Percentiles rank a stretch among this genome's conserved stretches.
Conservation (phyloP, 352 stramenopile genomes). For the Pythium myriotylum region DNA sequence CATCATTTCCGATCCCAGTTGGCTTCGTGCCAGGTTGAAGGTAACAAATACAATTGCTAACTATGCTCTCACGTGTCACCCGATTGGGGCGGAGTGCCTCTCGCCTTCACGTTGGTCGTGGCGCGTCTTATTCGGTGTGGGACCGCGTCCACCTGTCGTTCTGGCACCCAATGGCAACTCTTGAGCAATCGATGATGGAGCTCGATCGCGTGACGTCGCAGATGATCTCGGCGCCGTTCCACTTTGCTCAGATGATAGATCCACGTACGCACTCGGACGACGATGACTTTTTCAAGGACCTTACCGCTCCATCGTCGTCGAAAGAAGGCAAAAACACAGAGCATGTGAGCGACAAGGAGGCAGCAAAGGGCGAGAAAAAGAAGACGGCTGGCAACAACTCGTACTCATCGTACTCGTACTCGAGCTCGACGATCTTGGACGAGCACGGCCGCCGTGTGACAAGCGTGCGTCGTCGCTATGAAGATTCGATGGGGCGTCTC, state of each 20-base stretch:
- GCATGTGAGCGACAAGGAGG: conserved; percentile 23
- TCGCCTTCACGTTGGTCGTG: conserved; percentile 12
- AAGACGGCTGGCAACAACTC: conserved; percentile 7
- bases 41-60: background rate
- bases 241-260: conserved; percentile 16
- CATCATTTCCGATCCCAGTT: no score
- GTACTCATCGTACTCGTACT: conserved; percentile 56
- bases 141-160: conserved; percentile 52
- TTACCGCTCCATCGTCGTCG: conserved; percentile 48
- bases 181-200: conserved; percentile 77
- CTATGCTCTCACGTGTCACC: conserved; percentile 15
- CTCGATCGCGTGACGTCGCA: conserved; percentile 47
- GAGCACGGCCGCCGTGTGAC: conserved; percentile 53
- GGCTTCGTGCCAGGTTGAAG: no score
- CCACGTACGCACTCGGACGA: conserved; percentile 36
- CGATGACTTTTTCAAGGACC: conserved; percentile 61
- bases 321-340: conserved; percentile 25
- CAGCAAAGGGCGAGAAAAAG: background rate
- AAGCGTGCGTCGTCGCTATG: conserved; percentile 65
- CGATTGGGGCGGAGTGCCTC: conserved; percentile 19
- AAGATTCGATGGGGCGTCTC: conserved; percentile 69
- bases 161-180: conserved; percentile 59
- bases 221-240: conserved; percentile 29
- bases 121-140: conserved; percentile 42
- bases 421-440: conserved; percentile 66